Evolutionary conservation across 139 green algal species (phyloP), one percentile per base, ranked within the genome.

Genomic region (Trebouxia sp.): DNA sequence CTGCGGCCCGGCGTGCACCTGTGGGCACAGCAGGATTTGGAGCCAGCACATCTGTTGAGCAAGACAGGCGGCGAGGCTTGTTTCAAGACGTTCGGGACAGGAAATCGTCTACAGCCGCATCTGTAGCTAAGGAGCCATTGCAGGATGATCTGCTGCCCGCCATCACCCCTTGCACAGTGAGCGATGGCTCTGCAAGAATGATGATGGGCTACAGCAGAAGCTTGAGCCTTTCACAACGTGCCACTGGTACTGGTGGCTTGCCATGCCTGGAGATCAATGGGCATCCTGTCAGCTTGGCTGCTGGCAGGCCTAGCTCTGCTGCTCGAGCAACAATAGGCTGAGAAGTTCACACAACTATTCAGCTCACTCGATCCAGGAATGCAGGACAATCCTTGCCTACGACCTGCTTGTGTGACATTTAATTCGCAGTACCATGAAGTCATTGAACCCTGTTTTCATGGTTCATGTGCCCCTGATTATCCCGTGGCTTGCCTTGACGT

Each of bases 191-290:
- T 39, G 41, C 42, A 10, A 38, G 42, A 41, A 24, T 75, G 17
- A 77, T 51, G 41, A 77, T 77, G 43, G 69, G 69, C 39, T 53
- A 72, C 69, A 77, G 41, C n/a, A 51, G 43, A 38, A 56, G 69
- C 42, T 35, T 77, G 69, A 22, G 50, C 22, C 50, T 58, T 22
- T 22, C 22, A 22, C 50, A 58, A 58, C 20, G 50, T 22, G 20
- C 26, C 20, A 22, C 20, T 22, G 4, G 50, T 22, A 28, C 26
- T 6, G 22, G 26, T 15, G 41, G 69, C n/a, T 30, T 77, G 26
- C 69, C 69, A 39, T 38, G 41, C n/a, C 12, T 77, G n/a, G 69
- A 77, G 26, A 77, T 77, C 69, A 77, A 77, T 51, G 69, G 69
- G 12, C 69, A 53, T 26, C 69, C 69, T 39, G 69, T 77, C 22